Conservation (phyloP, 371 early-diverging fungal genomes). For the Funneliformis caledonium region DNA sequence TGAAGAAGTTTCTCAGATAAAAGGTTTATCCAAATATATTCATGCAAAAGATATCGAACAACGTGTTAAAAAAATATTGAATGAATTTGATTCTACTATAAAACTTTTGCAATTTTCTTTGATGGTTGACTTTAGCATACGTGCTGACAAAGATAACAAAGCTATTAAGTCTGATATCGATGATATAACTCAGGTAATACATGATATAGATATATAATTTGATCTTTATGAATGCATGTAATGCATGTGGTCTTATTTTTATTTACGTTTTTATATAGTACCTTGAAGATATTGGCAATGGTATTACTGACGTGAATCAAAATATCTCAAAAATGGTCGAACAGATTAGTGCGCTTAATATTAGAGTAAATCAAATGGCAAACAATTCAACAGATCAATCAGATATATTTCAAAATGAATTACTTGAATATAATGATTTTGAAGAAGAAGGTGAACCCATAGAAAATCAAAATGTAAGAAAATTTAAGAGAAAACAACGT, state of each 20-base stretch:
- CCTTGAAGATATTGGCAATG: constrained; percentile 1
- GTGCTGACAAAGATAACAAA: constrained; percentile 14
- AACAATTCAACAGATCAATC: too few relatives aligned
- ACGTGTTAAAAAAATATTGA: not conserved
- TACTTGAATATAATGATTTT: too few relatives aligned
- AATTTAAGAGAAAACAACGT: too few relatives aligned
- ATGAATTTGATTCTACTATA: constrained; percentile 19
- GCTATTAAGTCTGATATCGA: not conserved
- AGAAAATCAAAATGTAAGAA: too few relatives aligned
- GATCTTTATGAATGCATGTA: too few relatives aligned
- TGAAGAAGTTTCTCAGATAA: not conserved
- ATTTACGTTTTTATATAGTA: constrained; percentile 9
- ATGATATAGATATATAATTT: too few relatives aligned
- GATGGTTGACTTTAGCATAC: too few relatives aligned
- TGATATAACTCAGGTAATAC: too few relatives aligned
- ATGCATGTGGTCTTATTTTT: too few relatives aligned
- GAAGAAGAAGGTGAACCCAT: too few relatives aligned
- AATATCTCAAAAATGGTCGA: not conserved
- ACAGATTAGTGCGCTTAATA: not conserved
- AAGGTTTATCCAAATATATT: not conserved
- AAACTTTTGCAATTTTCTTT: not conserved
- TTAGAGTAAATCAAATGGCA: not conserved
- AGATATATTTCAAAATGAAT: too few relatives aligned
- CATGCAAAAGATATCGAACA: not conserved
- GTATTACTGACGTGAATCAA: not conserved